Conservation (phyloP, 306 rosid genomes). For the Myrica gale region DNA sequence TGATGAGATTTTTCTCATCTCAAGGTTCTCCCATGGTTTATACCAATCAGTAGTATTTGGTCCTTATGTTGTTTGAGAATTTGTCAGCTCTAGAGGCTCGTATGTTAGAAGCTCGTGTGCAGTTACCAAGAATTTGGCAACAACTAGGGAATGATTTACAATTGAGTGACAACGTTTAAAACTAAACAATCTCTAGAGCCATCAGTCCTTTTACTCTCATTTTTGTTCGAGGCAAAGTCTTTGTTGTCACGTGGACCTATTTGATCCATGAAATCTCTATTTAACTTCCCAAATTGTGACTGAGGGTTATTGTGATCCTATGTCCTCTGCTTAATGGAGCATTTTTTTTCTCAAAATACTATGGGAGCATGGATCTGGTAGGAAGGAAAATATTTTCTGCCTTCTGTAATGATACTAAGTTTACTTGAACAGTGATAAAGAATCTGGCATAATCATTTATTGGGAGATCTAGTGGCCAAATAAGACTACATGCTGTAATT, state of each 20-base stretch:
- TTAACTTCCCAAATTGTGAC: background rate
- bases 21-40: slow-evolving; percentile 1
- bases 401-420: background rate
- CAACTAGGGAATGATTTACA: background rate
- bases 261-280: background rate
- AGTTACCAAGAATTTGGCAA: background rate
- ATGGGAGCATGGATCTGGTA: background rate
- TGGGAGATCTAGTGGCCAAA: background rate
- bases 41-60: background rate
- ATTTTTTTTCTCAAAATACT: no score
- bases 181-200: background rate
- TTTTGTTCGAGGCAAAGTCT: background rate
- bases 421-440: background rate
- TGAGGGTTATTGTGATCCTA: background rate
- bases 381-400: background rate
- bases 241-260: background rate
- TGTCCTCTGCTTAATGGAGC: background rate
- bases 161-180: background rate
- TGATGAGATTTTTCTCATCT: background rate
- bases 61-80: background rate
- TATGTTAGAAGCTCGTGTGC: background rate
- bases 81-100: background rate
- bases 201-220: background rate
- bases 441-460: background rate
- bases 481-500: background rate